These are phyloP conservation scores for Cucurbita ficifolia DNA, from an alignment of 306 rosid genomes.

Conservation along the genomic window DNA sequence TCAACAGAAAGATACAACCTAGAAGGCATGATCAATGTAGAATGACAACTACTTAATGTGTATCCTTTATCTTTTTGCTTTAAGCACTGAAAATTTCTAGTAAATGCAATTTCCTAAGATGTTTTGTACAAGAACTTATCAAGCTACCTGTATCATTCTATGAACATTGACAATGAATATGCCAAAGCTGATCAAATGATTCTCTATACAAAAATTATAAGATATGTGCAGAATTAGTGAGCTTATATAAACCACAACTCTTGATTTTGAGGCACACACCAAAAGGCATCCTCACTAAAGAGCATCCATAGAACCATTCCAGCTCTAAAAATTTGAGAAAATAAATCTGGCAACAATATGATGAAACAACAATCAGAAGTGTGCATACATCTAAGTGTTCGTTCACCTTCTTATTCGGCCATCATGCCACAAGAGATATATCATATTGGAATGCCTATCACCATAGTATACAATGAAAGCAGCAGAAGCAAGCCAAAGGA, in stretches of 20 bases:
- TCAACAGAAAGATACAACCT: background rate
- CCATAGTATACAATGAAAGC: conserved; percentile 67
- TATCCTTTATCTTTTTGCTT: background rate
- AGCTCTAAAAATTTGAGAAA: background rate
- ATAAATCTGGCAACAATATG: background rate
- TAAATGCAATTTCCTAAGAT: background rate
- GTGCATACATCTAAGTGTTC: background rate
- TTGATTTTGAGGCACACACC: background rate
- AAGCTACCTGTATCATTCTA: background rate
- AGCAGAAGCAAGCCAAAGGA: conserved; percentile 84
- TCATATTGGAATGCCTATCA: conserved; percentile 66
- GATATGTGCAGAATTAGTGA: background rate
- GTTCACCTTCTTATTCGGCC: conserved; percentile 66
- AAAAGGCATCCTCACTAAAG: background rate
- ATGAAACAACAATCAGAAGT: background rate
- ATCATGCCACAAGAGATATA: conserved; percentile 71
- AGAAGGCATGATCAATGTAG: background rate
- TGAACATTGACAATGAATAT: background rate
- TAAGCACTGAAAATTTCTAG: background rate
- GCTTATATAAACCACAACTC: background rate
- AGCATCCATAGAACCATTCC: background rate
- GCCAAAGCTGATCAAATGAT: background rate
- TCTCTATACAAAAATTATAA: background rate
- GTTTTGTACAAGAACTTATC: background rate
- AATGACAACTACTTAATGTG: background rate